Percentiles rank a stretch among this genome's conserved stretches.
These are phyloP conservation scores for Phoenix roebelenii DNA, from an alignment of 176 grass and related monocot species.

Conservation along the genomic window DNA sequence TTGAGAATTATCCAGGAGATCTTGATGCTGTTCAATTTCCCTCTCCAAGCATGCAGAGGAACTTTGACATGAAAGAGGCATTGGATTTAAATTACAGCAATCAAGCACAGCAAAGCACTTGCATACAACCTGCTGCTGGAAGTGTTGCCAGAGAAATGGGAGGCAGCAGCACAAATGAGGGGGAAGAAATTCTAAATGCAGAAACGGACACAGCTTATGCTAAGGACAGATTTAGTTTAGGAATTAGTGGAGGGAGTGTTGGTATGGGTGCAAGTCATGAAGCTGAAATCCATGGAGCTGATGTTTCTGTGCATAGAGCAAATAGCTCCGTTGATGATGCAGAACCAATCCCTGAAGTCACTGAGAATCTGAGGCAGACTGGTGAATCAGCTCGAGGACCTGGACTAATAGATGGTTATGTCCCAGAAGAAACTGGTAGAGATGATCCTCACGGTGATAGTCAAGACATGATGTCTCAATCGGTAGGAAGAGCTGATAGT, in stretches of 20 bases:
- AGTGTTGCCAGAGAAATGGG: conserved; percentile 80
- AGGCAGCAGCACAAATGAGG: conserved; percentile 94
- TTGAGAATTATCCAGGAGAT: conserved; percentile 81
- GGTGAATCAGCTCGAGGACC: conserved; percentile 83
- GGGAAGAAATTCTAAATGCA: conserved; percentile 86
- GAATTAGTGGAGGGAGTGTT: conserved; percentile 87
- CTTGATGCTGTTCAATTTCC: conserved; percentile 60
- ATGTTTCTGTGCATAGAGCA: conserved; percentile 68
- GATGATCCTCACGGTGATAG: conserved; percentile 68
- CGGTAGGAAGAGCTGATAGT: conserved; percentile 72
- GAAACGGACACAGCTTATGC: conserved; percentile 58
- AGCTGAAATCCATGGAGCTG: conserved; percentile 95
- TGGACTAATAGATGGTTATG: conserved; percentile 70
- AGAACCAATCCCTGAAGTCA: conserved; percentile 77
- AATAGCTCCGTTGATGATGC: conserved; percentile 71
- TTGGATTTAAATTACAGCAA: conserved; percentile 91
- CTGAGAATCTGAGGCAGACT: conserved; percentile 85
- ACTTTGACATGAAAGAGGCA: conserved; percentile 65
- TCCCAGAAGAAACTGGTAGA: conserved; percentile 54
- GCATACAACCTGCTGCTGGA: conserved; percentile 62
- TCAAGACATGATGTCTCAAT: conserved; percentile 80
- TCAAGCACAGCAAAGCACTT: conserved; percentile 87
- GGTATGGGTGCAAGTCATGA: conserved; percentile 98
- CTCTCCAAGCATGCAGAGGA: conserved; percentile 62
- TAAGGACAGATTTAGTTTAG: conserved; percentile 76